These are phyloP conservation scores for Lecanicillium sp. DNA, from an alignment of 2,329 filamentous ascomycete genomes.

Conservation along the genomic window DNA sequence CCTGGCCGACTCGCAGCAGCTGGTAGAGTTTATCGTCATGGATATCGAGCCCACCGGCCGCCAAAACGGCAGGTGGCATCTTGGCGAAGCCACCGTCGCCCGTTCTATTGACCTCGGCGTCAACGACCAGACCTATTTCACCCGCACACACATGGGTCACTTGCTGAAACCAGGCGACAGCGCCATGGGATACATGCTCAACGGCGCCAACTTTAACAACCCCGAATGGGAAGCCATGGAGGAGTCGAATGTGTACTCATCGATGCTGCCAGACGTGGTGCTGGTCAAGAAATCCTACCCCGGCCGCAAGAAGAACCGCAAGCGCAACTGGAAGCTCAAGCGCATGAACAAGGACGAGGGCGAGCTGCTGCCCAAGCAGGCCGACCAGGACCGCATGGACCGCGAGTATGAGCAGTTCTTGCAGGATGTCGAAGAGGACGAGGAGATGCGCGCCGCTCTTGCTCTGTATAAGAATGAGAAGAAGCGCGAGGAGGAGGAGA, in stretches of 20 bases:
- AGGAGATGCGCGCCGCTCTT: conserved; percentile 75
- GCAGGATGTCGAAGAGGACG: conserved; percentile 91
- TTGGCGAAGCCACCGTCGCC: conserved; percentile 83
- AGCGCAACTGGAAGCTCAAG: conserved; percentile 88
- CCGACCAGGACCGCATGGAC: conserved; percentile 82
- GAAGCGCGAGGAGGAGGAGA: conserved; percentile 49
- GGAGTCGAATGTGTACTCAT: conserved; percentile 63
- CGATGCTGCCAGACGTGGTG: conserved; percentile 81
- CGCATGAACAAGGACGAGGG: conserved; percentile 87
- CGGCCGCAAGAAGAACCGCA: conserved; percentile 70
- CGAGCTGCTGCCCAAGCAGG: conserved; percentile 76
- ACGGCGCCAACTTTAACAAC: conserved; percentile 89
- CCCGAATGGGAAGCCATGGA: conserved; percentile 77
- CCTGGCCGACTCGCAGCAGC: conserved; percentile 73
- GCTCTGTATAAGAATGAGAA: conserved; percentile 72
- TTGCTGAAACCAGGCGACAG: conserved; percentile 85
- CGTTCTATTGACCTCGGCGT: conserved; percentile 76
- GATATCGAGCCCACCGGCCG: conserved; percentile 78
- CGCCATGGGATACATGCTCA: conserved; percentile 87
- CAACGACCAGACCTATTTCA: conserved; percentile 84
- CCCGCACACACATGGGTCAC: conserved; percentile 79
- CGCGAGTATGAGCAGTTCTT: conserved; percentile 96
- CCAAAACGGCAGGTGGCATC: conserved; percentile 70
- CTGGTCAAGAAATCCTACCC: conserved; percentile 97
- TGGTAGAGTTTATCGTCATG: conserved; percentile 90